Conservation (phyloP, 1,284 basidiomycete species). For the Wallemia ichthyophaga region DNA sequence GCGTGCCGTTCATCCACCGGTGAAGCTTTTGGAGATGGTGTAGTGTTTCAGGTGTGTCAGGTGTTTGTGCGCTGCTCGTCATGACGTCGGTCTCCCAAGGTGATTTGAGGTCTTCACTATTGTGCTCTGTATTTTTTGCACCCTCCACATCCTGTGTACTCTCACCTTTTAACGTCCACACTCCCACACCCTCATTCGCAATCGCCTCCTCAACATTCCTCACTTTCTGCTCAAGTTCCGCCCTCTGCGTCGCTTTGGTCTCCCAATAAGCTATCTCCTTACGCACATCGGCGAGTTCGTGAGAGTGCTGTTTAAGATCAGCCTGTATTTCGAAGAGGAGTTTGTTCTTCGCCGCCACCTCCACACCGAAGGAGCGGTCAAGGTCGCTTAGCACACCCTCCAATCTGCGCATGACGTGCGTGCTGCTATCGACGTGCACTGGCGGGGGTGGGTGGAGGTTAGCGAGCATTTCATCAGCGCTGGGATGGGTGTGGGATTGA, state of each 20-base stretch:
- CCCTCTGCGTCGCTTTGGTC: not conserved
- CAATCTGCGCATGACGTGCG: constrained; percentile 3
- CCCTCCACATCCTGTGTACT: no score
- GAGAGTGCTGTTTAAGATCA: not conserved
- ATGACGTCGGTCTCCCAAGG: no score
- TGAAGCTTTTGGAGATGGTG: constrained; percentile 41
- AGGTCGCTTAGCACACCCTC: no score
- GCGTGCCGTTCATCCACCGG: constrained; percentile 49
- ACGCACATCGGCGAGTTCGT: not conserved
- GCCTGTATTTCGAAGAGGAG: not conserved
- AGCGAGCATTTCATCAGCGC: constrained; percentile 38
- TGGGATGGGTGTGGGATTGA: no score
- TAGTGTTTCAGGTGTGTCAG: constrained; percentile 28
- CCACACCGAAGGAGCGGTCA: no score
- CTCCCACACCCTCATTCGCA: not conserved
- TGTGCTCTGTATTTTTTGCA: no score
- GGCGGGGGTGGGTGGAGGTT: constrained; percentile 7
- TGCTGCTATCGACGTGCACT: constrained; percentile 10
- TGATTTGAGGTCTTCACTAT: no score
- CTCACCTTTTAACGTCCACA: constrained; percentile 7
- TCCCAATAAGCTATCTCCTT: not conserved
- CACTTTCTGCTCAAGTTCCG: not conserved
- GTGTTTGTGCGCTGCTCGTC: no score
- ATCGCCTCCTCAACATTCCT: not conserved
- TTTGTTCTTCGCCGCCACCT: no score